Evolutionary conservation across 192 early-diverging fungal species (phyloP), one percentile per base, ranked within the genome.

Genomic region (Thoreauomyces humboldtii): DNA sequence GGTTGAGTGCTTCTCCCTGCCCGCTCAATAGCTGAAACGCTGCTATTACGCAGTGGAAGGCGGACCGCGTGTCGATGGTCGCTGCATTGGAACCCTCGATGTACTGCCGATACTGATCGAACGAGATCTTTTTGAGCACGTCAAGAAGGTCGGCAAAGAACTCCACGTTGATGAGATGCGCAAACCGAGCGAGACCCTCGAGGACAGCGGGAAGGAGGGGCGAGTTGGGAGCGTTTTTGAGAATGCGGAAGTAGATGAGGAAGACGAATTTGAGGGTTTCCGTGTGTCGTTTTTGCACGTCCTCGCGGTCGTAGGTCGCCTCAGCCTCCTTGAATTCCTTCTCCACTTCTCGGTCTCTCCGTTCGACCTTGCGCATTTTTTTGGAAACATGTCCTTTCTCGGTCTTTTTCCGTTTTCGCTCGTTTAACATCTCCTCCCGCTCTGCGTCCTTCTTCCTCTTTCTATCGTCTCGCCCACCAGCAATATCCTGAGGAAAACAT

Each of bases 181-280:
- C 91, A 78, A 94, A 98, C 61, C 85, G 80, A 54, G 88, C 81
- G 37, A 91, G 79, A 33, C 91, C 91, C 73, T 93, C 91, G 1
- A 94, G 75, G 22, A 89, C 90, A 4, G 84, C 73, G 6, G 90
- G 87, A 7, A 94, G 57, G 11, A 92, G 71, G 15, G 82, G 81
- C 37, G 91, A 92, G 48, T 78, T 81, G 19, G 86, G 82, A 38
- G 85, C 79, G 37, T 91, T 88, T 79, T 97, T 96, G 38, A 98
- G 80, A 33, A 98, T 91, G 38, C 94, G 84, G 79, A 98, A 96
- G 70, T 97, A 97, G 4, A 89, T 93, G 31, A 92, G 70, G 73
- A 98, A 98, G 12, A 98, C 87, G 38, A 90, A 80, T 77, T 97
- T 96, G 22, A 98, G 77, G 0, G 96, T 96, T 75, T 97, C 93